Conservation (phyloP, 495 filamentous ascomycete genomes). For the Pyrenula aspistea region DNA sequence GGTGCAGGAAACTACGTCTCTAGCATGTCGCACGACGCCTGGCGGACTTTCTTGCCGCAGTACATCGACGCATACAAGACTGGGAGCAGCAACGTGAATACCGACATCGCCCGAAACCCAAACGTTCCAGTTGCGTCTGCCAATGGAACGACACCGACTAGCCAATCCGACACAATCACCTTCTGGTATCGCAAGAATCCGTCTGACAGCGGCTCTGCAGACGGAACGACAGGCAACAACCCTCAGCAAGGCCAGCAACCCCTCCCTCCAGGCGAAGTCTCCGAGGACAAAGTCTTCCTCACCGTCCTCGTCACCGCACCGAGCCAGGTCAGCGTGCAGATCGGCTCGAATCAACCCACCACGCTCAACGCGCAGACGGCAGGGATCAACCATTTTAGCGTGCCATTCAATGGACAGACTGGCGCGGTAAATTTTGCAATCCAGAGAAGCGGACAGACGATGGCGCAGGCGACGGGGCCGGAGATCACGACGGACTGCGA, state of each 20-base stretch:
- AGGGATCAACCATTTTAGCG: slow-evolving; percentile 39
- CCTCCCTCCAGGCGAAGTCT: slow-evolving; percentile 12
- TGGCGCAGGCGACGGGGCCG: slow-evolving; percentile 26
- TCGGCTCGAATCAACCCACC: slow-evolving; percentile 31
- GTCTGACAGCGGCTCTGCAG: slow-evolving; percentile 16
- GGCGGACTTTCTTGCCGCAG: slow-evolving; percentile 45
- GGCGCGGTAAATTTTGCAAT: slow-evolving; percentile 41
- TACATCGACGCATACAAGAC: slow-evolving; percentile 54
- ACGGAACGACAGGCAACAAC: slow-evolving; percentile 27
- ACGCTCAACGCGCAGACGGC: slow-evolving; percentile 24
- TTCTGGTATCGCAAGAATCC: slow-evolving; percentile 52
- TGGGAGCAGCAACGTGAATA: slow-evolving; percentile 22
- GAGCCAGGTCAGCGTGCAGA: slow-evolving; percentile 32
- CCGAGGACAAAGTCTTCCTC: slow-evolving; percentile 28
- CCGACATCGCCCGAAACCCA: neutral
- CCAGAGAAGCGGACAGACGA: slow-evolving; percentile 22
- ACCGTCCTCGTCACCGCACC: slow-evolving; percentile 15
- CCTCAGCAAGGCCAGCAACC: slow-evolving; percentile 14
- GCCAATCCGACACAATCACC: slow-evolving; percentile 34
- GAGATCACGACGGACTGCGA: slow-evolving; percentile 31
- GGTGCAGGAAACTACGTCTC: slow-evolving; percentile 38
- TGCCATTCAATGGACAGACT: slow-evolving; percentile 33
- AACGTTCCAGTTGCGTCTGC: slow-evolving; percentile 6
- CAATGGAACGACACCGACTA: slow-evolving; percentile 9
- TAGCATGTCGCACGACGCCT: slow-evolving; percentile 39